Evolutionary conservation across 2,329 filamentous ascomycete genomes (phyloP).

Genomic region (Huntiella moniliformis): DNA sequence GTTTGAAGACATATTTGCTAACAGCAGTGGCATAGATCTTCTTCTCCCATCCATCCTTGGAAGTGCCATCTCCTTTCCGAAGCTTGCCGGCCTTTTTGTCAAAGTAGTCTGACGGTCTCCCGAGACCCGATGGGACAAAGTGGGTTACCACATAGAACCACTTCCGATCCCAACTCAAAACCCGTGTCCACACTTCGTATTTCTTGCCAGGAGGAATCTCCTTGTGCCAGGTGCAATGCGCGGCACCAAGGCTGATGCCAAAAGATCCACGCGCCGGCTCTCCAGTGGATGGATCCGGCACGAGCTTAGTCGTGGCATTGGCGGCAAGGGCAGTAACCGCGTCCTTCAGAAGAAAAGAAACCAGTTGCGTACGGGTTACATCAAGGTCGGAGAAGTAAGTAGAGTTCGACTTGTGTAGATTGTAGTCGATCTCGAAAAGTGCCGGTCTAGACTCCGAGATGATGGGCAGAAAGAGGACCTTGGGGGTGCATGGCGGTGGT

Average conservation of each 20-base stretch:
- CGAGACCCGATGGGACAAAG: constrained; percentile 46
- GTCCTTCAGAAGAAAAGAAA: constrained; percentile 46
- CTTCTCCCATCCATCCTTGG: constrained; percentile 31
- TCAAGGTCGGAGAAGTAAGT: constrained; percentile 83
- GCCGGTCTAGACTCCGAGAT: constrained; percentile 49
- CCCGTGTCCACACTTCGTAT: constrained; percentile 55
- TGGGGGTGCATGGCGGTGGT: constrained; percentile 30
- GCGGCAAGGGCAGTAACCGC: constrained; percentile 33
- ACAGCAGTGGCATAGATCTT: constrained; percentile 53
- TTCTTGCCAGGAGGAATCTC: constrained; percentile 51
- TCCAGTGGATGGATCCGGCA: constrained; percentile 29
- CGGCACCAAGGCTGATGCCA: constrained; percentile 50
- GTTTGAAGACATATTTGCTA: constrained; percentile 69
- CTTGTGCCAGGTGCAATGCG: constrained; percentile 52
- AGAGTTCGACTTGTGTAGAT: constrained; percentile 64
- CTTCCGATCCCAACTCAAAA: constrained; percentile 62
- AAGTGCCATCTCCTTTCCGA: not conserved
- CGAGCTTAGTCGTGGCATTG: constrained; percentile 31
- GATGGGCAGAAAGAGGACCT: constrained; percentile 54
- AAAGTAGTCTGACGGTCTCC: constrained; percentile 35
- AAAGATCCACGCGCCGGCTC: constrained; percentile 34
- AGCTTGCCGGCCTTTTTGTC: constrained; percentile 17
- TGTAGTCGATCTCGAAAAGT: constrained; percentile 68
- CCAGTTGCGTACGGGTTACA: constrained; percentile 61
- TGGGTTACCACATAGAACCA: constrained; percentile 63